Evolutionary conservation across 2,329 filamentous ascomycete genomes (phyloP).

Genomic region (Aquanectria penicillioides): DNA sequence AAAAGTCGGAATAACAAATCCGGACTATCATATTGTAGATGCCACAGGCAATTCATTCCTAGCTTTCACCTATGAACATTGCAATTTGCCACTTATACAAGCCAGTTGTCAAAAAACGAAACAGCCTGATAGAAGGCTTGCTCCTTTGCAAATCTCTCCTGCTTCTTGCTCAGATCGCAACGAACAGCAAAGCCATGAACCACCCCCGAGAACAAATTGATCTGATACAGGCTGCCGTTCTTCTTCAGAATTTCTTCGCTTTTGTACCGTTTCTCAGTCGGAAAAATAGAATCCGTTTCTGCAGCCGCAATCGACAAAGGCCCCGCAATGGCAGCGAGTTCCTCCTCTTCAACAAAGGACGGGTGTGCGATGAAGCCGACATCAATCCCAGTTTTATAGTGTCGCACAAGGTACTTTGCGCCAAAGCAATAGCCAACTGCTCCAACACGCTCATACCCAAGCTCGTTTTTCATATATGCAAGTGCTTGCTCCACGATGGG

Average conservation of each 20-base stretch:
- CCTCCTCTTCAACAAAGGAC: slow-evolving; percentile 75
- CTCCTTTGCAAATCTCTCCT: slow-evolving; percentile 78
- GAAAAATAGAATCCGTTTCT: slow-evolving; percentile 73
- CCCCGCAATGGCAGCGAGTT: slow-evolving; percentile 71
- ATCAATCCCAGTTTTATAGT: slow-evolving; percentile 69
- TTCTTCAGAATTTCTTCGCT: slow-evolving; percentile 69
- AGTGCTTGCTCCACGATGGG: slow-evolving; percentile 48
- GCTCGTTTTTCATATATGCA: slow-evolving; percentile 63
- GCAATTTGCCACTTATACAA: neutral
- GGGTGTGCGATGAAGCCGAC: slow-evolving; percentile 83
- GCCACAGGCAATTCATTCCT: too few species aligned
- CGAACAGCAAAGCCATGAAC: slow-evolving; percentile 81
- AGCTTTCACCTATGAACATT: too few species aligned
- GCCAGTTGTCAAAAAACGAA: slow-evolving; percentile 68
- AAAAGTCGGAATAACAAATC: too few species aligned
- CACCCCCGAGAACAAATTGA: slow-evolving; percentile 78
- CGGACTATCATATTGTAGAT: too few species aligned
- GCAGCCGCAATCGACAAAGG: slow-evolving; percentile 74
- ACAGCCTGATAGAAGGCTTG: slow-evolving; percentile 83
- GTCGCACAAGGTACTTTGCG: slow-evolving; percentile 71
- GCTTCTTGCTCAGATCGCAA: slow-evolving; percentile 65
- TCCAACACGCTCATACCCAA: slow-evolving; percentile 68
- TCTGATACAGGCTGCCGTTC: slow-evolving; percentile 73
- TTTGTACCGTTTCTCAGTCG: slow-evolving; percentile 69
- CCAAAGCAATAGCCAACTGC: slow-evolving; percentile 81